phyloP scores from a whole-genome alignment of 2,329 filamentous ascomycete genomes.

The Cercospora beticola region DNA sequence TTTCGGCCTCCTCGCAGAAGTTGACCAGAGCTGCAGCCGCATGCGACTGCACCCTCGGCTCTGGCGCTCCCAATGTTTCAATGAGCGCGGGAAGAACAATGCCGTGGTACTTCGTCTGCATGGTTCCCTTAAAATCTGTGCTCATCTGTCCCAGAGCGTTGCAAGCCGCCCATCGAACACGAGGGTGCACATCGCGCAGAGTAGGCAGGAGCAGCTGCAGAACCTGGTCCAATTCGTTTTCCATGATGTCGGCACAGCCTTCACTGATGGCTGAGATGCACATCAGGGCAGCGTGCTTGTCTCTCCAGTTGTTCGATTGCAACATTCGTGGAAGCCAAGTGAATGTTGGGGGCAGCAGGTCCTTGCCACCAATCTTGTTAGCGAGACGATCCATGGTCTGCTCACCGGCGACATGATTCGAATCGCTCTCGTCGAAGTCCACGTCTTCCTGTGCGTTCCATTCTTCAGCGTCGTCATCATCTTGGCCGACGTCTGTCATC shows the following conservation, averaged over 20 bases:
- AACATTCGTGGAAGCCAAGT: slow-evolving; percentile 98
- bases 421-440: slow-evolving; percentile 91
- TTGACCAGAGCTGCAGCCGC: slow-evolving; percentile 97
- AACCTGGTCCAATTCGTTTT: slow-evolving; percentile 89
- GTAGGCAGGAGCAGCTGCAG: slow-evolving; percentile 92
- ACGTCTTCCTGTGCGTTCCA: slow-evolving; percentile 94
- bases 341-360: slow-evolving; percentile 91
- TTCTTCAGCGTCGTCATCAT: slow-evolving; percentile 91
- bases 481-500: slow-evolving; percentile 94
- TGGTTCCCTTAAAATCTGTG: slow-evolving; percentile 95
- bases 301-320: slow-evolving; percentile 89
- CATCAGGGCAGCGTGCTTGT: slow-evolving; percentile 95
- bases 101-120: slow-evolving; percentile 94
- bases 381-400: slow-evolving; percentile 97
- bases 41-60: slow-evolving; percentile 93
- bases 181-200: slow-evolving; percentile 83
- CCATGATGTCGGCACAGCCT: slow-evolving; percentile 93
- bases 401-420: slow-evolving; percentile 95
- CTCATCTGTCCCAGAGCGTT: slow-evolving; percentile 99
- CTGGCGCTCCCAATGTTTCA: slow-evolving; percentile 82
- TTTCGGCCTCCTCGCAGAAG: slow-evolving; percentile 98
- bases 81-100: slow-evolving; percentile 87
- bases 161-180: slow-evolving; percentile 95
- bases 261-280: slow-evolving; percentile 98
- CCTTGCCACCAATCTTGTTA: slow-evolving; percentile 92